Evolutionary conservation across 805 yeast genomes (phyloP), one percentile per base, ranked within the genome.

Genomic region (Barnettozyma siamensis): DNA sequence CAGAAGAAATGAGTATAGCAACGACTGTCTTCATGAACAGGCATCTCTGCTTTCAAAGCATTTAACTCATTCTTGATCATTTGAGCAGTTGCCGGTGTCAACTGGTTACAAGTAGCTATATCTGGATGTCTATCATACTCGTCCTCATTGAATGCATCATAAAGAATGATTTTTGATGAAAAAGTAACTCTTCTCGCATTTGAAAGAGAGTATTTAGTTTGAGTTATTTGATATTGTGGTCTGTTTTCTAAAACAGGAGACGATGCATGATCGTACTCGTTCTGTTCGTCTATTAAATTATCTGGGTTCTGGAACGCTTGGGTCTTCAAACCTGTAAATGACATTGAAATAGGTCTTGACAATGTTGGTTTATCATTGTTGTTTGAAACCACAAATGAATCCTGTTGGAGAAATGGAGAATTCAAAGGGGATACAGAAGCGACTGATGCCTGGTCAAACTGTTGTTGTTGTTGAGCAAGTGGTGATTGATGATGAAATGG

Each of bases 111-210:
- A 2, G 97, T 88, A 3, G 95, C 95, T 23, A 80, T 70, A 47
- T 88, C 97, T 0, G 97, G 96, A 49, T 81, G 88, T 54, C 99
- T 78, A 61, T 91, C 97, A 61, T 91, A 91, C 49, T 85, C 96
- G 16, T 75, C 80, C 29, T 80, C 80, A 44, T 81, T 75, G 60
- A 83, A 88, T 1, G 96, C 91, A 45, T 88, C 94, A 62, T 80
- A 91, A 33, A 93, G 73, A 7, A 86, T 74, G 42, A 93, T 86
- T 51, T 88, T 71, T 1, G 94, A 80, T 5, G 95, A 83, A 63
- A 91, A 91, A 37, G 76, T 60, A 10, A 82, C 87, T 47, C 12
- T 37, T 43, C 11, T 29, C 7, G n/a, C 13, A n/a, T n/a, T n/a
- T n/a, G n/a, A n/a, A n/a, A n/a, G n/a, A n/a, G 24, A 7, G 9